Conservation (phyloP, 306 rosid species). For the Castanopsis chinensis region DNA sequence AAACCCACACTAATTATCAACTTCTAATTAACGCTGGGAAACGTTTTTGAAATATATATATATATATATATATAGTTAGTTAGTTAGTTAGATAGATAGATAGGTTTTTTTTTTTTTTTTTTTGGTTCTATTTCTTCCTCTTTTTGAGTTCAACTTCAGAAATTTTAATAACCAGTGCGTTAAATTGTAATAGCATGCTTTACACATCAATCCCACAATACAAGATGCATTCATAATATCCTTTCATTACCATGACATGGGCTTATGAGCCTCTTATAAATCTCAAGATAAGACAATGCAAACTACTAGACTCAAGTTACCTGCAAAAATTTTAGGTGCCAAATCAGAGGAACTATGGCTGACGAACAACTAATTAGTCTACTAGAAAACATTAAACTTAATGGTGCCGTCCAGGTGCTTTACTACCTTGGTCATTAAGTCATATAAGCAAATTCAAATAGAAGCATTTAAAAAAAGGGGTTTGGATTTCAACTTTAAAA, state of each 20-base stretch:
- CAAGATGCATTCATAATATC: not conserved
- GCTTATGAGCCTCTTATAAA: not conserved
- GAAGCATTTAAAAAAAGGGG: no score
- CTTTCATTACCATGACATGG: not conserved
- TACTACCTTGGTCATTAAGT: no score
- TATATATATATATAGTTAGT: no score
- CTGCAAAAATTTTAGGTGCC: not conserved
- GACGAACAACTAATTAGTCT: not conserved
- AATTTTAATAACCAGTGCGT: not conserved
- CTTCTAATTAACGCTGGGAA: no score
- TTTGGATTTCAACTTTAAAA: no score
- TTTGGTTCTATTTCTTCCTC: no score
- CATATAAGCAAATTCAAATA: no score
- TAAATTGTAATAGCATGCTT: not conserved
- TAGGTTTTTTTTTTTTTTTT: no score
- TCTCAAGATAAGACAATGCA: not conserved
- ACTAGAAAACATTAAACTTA: slow-evolving; percentile 14
- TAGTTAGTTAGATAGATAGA: no score
- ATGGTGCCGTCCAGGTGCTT: not conserved
- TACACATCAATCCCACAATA: not conserved
- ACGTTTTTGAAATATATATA: no score
- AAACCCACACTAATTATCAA: no score
- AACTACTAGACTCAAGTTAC: not conserved
- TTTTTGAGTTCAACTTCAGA: no score
- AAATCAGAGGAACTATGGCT: not conserved